Evolutionary conservation across 139 green algal genomes (phyloP), one percentile per base, ranked within the genome.

Genomic region (Zygnema circumcarinatum): DNA sequence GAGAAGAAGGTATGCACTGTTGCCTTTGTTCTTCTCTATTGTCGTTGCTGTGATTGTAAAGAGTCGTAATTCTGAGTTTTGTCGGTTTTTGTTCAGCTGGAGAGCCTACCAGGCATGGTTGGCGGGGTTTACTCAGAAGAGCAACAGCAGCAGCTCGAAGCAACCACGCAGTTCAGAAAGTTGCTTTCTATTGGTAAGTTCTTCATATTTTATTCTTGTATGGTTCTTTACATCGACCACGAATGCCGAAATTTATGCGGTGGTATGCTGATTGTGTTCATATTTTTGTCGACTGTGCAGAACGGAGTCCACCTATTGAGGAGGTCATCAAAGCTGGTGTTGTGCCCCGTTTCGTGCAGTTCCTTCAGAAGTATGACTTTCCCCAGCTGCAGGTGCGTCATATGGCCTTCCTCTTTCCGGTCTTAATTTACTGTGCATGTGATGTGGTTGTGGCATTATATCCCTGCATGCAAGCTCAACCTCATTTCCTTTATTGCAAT

Each of bases 291-390:
- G 2, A 83, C 79, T 67, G 93, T 98, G 67, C 86, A 91, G 97
- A 99, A 93, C 92, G 96, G 62, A 98, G 96, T 86, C 97, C 97
- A 0, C 97, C 97, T 11, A 99, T 99, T 83, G 96, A 98, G 87
- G 97, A 99, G 88, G 97, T 99, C 25, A 99, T 99, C 52, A 94
- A 94, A 76, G 96, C 98, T 72, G 94, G 94, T 21, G 97, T 99
- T 36, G 96, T 99, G 67, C 96, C 96, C 1, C 94, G 96, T 68
- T 98, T 99, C 89, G 96, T 99, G 25, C 90, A 98, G 91, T 99
- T 99, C 89, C 92, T 99, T 52, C 92, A 97, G 93, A 92, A 95
- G 33, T 42, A 67, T 1, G 97, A 99, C 29, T 79, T 94, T 84
- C 94, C 96, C 1, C 92, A 96, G 92, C 91, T 99, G 62, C 87